phyloP scores from a whole-genome alignment of 1,284 basidiomycete genomes.

The Ceratobasidium sp. region DNA sequence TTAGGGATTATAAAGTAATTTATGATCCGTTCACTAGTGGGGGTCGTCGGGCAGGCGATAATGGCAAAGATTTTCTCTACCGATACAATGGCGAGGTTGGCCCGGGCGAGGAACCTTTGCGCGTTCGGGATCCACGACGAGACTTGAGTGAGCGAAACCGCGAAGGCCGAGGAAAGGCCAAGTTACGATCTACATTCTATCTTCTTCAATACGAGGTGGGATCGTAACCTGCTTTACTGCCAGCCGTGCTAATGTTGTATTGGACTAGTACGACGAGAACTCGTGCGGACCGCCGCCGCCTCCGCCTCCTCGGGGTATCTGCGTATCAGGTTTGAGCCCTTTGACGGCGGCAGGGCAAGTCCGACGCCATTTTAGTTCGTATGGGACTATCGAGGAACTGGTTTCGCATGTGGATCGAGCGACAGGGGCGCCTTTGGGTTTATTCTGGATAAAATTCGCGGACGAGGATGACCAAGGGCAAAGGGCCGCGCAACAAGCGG shows the following conservation, averaged over 20 bases:
- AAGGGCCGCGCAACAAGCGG: constrained; percentile 44
- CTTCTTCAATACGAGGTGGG: constrained; percentile 48
- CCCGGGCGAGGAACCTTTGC: constrained; percentile 38
- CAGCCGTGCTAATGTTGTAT: constrained; percentile 37
- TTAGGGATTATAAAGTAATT: constrained; percentile 43
- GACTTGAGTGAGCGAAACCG: constrained; percentile 39
- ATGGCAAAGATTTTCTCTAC: constrained; percentile 43
- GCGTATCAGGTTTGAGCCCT: constrained; percentile 79
- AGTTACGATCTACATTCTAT: constrained; percentile 48
- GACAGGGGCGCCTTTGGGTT: constrained; percentile 85
- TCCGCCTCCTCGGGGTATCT: constrained; percentile 79
- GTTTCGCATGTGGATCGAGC: constrained; percentile 85
- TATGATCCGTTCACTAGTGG: constrained; percentile 42
- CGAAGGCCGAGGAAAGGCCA: constrained; percentile 47
- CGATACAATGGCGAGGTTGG: constrained; percentile 51
- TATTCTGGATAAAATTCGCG: constrained; percentile 80
- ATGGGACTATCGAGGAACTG: constrained; percentile 78
- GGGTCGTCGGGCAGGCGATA: constrained; percentile 20
- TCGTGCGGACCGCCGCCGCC: constrained; percentile 83
- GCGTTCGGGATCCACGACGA: constrained; percentile 44
- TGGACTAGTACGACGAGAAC: constrained; percentile 76
- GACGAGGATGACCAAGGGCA: constrained; percentile 49
- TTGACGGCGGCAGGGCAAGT: constrained; percentile 77
- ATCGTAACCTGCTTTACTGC: constrained; percentile 42
- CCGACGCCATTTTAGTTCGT: constrained; percentile 72